Evolutionary conservation across 441 rosid species (phyloP), one percentile per base, ranked within the genome.

Genomic region (Pelargonium citronellum): DNA sequence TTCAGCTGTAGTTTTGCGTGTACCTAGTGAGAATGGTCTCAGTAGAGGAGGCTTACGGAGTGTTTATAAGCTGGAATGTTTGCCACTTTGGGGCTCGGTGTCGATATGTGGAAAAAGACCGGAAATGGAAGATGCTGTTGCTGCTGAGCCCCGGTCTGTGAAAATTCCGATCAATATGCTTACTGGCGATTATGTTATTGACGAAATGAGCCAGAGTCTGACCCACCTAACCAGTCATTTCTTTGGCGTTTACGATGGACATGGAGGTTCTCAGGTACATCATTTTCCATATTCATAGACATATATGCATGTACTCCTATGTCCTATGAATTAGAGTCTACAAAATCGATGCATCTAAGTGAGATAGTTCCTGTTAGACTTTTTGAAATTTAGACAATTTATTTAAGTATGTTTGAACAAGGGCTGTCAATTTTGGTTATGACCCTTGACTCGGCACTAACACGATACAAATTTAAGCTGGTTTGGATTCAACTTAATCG

Each of bases 111-210:
- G 97, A 63, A 89, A 91, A 74, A 82, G 98, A 80, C 90, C 95
- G n/a, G 97, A 92, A 82, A 92, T 92, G 98, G 98, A 92, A 86
- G 98, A 92, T 77, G 88, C 98, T 15, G 44, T 87, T 58, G 87
- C 89, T 8, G 67, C 83, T 34, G 82, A 83, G 41, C 97, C 98
- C 72, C 80, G 78, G 37, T 84, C 87, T 74, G 24, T 83, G 69
- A 77, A 87, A 74, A 72, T 92, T 71, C 95, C 96, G 4, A 83
- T 92, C 70, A 82, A 85, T 75, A 82, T 92, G 95, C 84, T 90
- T 16, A 79, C 87, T 72, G 87, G 83, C 5, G 80, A 83, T 37
- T 78, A 37, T 11, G 75, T 81, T 30, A 75, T 79, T 71, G 89
- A 89, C 74, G 87, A 88, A 67, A 68, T 79, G 78, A 80, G 81